Evolutionary conservation across 1,284 basidiomycete species (phyloP), one percentile per base, ranked within the genome.

Genomic region (Ustilago esculenta): DNA sequence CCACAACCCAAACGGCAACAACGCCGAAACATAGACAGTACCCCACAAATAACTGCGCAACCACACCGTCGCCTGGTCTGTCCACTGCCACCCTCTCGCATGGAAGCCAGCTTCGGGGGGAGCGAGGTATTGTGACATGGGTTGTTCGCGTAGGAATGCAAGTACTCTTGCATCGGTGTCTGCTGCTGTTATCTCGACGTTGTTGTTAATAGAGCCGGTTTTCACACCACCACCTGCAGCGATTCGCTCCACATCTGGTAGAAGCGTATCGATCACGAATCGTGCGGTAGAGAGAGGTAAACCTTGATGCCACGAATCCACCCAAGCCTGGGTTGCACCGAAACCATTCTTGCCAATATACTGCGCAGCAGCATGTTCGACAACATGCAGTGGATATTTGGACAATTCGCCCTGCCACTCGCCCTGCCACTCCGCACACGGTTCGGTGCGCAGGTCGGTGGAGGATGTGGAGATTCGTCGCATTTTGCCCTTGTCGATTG

Each of bases 1-100:
- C 69, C 72, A 81, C 43, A 80, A 25, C 2, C 56, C 66, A 23
- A 44, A 71, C 18, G 76, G 73, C 30, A 73, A 24, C 23, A 76
- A n/a, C 2, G 52, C 72, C 6, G 40, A 27, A 5, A 75, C 65
- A 45, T 73, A 81, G 23, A 81, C 68, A 7, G 64, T 39, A 5
- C 79, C 79, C 77, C 79, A 81, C 18, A 81, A 29, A 41, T 75
- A 81, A 35, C 67, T 75, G 20, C 60, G 51, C 15, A 79, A 48
- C 79, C 80, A 81, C 4, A 80, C 55, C 0, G 18, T 24, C 0
- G 70, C 75, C 10, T 77, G 60, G 0, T 59, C 56, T 4, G 59
- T 77, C 79, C 79, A 81, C 24, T 52, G 35, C 67, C 79, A 81
- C 0, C 59, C 55, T 8, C 73, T 52, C 14, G 69, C 27, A 34